Evolutionary conservation across 345 rosid genomes (phyloP).

Genomic region (Ricinus communis): DNA sequence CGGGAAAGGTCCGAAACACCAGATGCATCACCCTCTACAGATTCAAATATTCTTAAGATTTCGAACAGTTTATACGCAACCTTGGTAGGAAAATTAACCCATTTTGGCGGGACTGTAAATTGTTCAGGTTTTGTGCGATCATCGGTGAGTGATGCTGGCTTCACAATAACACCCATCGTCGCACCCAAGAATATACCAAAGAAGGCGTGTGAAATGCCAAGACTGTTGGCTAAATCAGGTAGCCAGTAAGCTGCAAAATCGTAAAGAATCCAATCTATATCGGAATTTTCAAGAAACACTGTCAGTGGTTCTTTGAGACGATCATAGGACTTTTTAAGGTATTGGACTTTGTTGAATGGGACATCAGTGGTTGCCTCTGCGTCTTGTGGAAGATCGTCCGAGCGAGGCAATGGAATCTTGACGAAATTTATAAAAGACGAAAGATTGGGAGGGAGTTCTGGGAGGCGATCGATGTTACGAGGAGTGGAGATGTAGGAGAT

Average conservation of each 20-base stretch:
- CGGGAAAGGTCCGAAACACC: constrained; percentile 2
- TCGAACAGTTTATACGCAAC: constrained; percentile 38
- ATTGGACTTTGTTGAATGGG: constrained; percentile 3
- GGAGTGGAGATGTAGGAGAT: constrained; percentile 16
- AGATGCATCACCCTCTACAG: neutral
- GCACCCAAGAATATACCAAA: constrained; percentile 7
- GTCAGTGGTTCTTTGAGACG: constrained; percentile 1
- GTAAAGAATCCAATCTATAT: constrained; percentile 6
- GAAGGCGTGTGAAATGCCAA: neutral
- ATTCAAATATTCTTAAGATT: neutral
- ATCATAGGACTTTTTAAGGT: constrained; percentile 10
- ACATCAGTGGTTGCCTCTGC: constrained; percentile 15
- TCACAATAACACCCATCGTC: neutral
- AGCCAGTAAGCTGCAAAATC: constrained; percentile 15
- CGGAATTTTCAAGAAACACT: neutral
- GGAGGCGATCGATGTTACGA: constrained; percentile 18
- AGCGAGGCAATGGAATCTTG: neutral
- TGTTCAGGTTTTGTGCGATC: constrained; percentile 35
- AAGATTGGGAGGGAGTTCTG: constrained; percentile 2
- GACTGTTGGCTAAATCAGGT: neutral
- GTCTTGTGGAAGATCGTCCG: neutral
- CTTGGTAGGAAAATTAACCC: constrained; percentile 43
- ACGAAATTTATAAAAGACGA: neutral
- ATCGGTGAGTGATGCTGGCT: constrained; percentile 19
- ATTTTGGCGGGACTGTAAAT: constrained; percentile 44